Conservation (phyloP, 768 basidiomycete species). For the Tricholoma terreum region DNA sequence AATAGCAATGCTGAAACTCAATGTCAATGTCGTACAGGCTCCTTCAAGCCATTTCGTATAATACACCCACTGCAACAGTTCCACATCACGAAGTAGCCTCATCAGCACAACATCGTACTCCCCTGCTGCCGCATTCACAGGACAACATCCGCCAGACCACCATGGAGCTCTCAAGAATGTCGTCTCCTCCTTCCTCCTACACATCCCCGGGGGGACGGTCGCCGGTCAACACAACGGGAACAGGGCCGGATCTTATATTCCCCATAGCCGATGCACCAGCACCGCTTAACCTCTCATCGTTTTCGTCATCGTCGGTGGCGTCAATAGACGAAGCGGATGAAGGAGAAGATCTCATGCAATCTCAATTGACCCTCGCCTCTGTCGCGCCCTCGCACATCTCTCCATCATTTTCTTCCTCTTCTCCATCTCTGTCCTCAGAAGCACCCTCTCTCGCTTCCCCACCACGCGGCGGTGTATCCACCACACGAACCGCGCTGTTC, state of each 20-base stretch:
- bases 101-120: slow-evolving; percentile 9
- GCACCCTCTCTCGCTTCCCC: slow-evolving; percentile 11
- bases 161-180: slow-evolving; percentile 59
- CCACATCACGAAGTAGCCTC: slow-evolving; percentile 14
- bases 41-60: slow-evolving; percentile 54
- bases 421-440: slow-evolving; percentile 2
- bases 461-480: slow-evolving; percentile 12
- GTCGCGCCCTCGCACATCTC: slow-evolving; percentile 8
- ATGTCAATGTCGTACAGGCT: slow-evolving; percentile 36
- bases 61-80: slow-evolving; percentile 26
- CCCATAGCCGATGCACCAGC: slow-evolving; percentile 18
- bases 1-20: slow-evolving; percentile 3
- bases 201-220: not conserved
- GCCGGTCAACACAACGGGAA: not conserved
- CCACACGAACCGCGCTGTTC: slow-evolving; percentile 13
- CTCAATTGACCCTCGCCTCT: slow-evolving; percentile 13
- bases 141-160: slow-evolving; percentile 65
- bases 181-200: slow-evolving; percentile 20
- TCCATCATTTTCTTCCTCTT: slow-evolving; percentile 9
- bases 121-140: slow-evolving; percentile 47
- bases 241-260: slow-evolving; percentile 30
- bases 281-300: slow-evolving; percentile 1
- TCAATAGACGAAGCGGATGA: not conserved
- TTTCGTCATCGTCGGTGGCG: slow-evolving; percentile 8
- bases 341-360: slow-evolving; percentile 9